Base-by-base conservation (phyloP, 2,329 filamentous ascomycete species). In the Phaeophleospora eucalypticola region DNA sequence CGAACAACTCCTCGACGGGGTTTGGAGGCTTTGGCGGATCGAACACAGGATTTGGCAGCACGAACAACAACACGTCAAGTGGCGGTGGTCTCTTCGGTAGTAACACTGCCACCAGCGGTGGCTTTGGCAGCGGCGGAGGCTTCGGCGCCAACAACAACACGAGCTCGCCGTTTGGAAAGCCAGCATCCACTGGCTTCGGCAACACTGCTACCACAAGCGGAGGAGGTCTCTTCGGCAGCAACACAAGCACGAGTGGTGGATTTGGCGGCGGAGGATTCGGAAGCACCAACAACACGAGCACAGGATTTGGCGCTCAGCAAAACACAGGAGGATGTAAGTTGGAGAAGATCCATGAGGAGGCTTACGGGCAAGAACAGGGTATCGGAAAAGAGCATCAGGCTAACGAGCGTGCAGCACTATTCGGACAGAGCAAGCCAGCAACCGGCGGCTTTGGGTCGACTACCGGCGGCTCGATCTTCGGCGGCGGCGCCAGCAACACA, bases 391-490 rank as follows among this genome's bases (percentile, higher is more conserved):
- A 33, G 3, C 2, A 15, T 16, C 24, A 7, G 24, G 24, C 42
- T 52, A 44, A 52, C 38, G n/a, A 20, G 35, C 20, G 27, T 35
- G 36, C 24, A 82, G 56, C 58, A 18, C 50, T 62, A 7, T 63
- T 64, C 34, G 61, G 61, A 15, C 39, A 36, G 20, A 52, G 49
- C 42, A 58, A 59, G 62, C 74, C 80, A 34, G 70, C 77, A 9
- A 54, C 51, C 14, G 81, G 81, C 57, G 79, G 79, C 38, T 65
- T 65, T 41, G 79, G 79, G 35, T 40, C 51, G n/a, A 56, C 48
- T n/a, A 62, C 72, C n/a, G 56, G 59, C 6, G 59, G 61, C 17
- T 58, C 59, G 14, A 53, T 68, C 18, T 70, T 71, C 46, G 63
- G 64, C n/a, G 57, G 62, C 14, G 66, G 63, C 20, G 63, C 63